Base-by-base conservation (phyloP, 1,139 yeast genomes). In the Pichia cactophila region DNA sequence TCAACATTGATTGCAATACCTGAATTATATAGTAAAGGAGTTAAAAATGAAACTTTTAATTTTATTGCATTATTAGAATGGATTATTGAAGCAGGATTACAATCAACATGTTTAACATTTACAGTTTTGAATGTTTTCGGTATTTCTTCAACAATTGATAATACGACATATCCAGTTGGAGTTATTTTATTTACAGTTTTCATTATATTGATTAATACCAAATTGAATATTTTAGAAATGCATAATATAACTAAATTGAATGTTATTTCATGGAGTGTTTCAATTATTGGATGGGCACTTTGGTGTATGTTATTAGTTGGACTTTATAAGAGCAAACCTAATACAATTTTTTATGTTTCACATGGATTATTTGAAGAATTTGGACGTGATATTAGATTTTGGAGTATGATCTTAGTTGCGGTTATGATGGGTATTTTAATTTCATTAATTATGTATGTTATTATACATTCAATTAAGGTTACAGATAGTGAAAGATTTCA, bases 1-100 rank as follows among this genome's bases (percentile, higher is more conserved):
- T 80, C 95, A 1, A 92, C 98, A 0, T 72, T 92, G 49, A 66
- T 92, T 49, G 95, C 97, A 0, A 86, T 89, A 2, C 99, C 99
- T 0, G 97, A 90, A 65, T 71, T 94, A 28, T 94, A 94, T 63
- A 62, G 80, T 7, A 80, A 75, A 51, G 97, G 98, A 3, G 77
- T 95, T 51, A 69, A 77, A 36, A 86, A 83, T 57, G 78, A 82
- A 61, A 86, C 83, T 2, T 90, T 94, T 69, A 86, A 86, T 59
- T 65, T 88, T 57, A 67, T 67, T 48, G 68, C 87, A 5, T 89
- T 89, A 57, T 55, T 87, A 1, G 73, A 78, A 7, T 92, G 97
- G 97, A 80, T 89, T 77, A 48, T 80, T 4, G 65, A 86, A 43
- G 96, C 95, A 0, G 78, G 95, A 1, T 63, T 78, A 0, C 92